Base-by-base conservation (phyloP, 2,329 filamentous ascomycete genomes). In the Alternaria arborescens region DNA sequence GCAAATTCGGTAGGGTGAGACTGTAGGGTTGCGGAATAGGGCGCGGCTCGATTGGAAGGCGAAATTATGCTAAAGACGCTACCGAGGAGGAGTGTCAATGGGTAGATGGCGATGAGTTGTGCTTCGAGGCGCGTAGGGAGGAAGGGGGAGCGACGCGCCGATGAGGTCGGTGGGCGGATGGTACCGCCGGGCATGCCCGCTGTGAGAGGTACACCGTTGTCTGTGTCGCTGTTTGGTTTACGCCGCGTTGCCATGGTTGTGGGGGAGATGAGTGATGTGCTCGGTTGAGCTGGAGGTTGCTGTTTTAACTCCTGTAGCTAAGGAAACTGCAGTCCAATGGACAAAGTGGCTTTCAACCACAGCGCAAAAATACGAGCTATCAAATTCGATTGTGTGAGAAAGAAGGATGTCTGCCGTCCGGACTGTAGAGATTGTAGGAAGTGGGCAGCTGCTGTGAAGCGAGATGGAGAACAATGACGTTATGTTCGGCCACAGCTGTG, bases 31-130 rank as follows among this genome's bases (percentile, higher is more conserved):
- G 83, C 77, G 65, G 88, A 87, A 82, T 92, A 93, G 4, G 86
- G 83, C 2, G 87, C 84, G 47, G 82, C 81, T 73, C 77, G 79
- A 43, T 88, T 89, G 11, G 88, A 88, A 1, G 93, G 93, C 18
- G 93, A 94, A 53, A 98, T 80, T 36, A 88, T 81, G 46, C 90
- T 90, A 84, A 92, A 97, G 67, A 96, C 73, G 28, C 92, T 91
- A 67, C 95, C 95, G 67, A 97, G 86, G 56, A 93, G 65, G 59
- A 99, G 88, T 7, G 94, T 89, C 26, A 82, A 70, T 4, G 94
- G 94, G 81, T 97, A 98, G 61, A 92, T 81, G 51, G 80, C 68
- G 30, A 97, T 85, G 22, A 89, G 82, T 57, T 87, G 70, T 24
- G 84, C 80, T 75, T 96, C 91, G 71, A 89, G 82, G 8, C 85